Evolutionary conservation across 495 filamentous ascomycete species (phyloP).

Genomic region (Letharia columbiana): DNA sequence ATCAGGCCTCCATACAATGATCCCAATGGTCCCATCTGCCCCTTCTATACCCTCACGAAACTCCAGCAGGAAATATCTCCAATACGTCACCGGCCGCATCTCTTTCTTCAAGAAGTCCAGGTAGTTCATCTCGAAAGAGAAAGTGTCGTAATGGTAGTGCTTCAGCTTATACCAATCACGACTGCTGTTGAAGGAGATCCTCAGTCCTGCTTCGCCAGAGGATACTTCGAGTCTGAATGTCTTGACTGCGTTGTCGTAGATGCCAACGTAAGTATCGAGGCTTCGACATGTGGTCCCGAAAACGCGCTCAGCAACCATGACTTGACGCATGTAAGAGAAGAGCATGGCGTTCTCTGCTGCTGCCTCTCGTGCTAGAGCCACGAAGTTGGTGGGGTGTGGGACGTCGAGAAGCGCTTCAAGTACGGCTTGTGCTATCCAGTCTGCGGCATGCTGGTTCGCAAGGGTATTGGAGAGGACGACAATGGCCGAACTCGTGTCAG

Average conservation of each 20-base stretch:
- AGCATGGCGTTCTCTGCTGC: not conserved
- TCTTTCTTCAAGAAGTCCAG: not conserved
- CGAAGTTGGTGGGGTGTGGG: constrained; percentile 6
- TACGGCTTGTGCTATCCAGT: constrained; percentile 17
- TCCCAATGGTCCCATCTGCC: not conserved
- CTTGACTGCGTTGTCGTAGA: too few species aligned
- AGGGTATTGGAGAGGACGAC: constrained; percentile 16
- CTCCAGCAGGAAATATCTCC: too few species aligned
- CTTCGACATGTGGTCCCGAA: too few species aligned
- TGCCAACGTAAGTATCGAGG: too few species aligned
- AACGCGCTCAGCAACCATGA: too few species aligned
- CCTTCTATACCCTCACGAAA: not conserved
- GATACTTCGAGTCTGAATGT: too few species aligned
- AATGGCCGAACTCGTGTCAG: constrained; percentile 12
- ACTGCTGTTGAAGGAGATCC: too few species aligned
- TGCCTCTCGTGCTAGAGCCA: constrained; percentile 8
- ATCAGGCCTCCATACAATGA: not conserved
- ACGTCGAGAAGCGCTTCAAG: constrained; percentile 14
- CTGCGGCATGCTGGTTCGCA: constrained; percentile 11
- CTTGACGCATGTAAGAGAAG: too few species aligned
- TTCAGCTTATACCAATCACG: too few species aligned
- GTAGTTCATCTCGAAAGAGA: too few species aligned
- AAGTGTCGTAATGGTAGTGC: too few species aligned
- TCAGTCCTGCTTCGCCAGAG: too few species aligned
- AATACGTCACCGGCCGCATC: not conserved